phyloP scores from a whole-genome alignment of 2,329 filamentous ascomycete species.

The Teratosphaeria zuluensis region DNA sequence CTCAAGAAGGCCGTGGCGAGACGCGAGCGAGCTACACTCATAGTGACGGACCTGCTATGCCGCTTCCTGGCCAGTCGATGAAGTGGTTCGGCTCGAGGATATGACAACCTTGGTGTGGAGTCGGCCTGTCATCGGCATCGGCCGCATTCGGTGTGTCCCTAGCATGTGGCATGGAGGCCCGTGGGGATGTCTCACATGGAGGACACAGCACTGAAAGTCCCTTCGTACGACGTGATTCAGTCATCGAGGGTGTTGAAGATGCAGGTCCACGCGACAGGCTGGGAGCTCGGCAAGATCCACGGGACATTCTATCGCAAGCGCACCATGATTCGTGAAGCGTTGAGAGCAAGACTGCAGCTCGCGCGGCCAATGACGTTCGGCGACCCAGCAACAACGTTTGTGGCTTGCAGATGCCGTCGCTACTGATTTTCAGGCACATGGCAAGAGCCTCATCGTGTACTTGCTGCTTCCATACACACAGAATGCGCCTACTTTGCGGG shows the following conservation, averaged over 20 bases:
- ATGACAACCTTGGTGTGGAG: too few species aligned
- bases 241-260: slow-evolving; percentile 10
- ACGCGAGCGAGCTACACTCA: too few species aligned
- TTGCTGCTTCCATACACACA: neutral
- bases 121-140: too few species aligned
- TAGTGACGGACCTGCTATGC: too few species aligned
- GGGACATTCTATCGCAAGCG: neutral
- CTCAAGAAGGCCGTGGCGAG: too few species aligned
- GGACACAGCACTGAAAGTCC: too few species aligned
- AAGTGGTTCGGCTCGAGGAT: too few species aligned
- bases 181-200: too few species aligned
- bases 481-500: neutral
- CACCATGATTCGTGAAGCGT: neutral
- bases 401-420: neutral
- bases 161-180: too few species aligned
- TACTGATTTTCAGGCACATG: neutral
- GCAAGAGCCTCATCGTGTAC: neutral
- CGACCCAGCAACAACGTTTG: neutral
- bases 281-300: neutral
- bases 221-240: too few species aligned
- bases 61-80: too few species aligned
- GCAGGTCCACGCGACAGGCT: neutral
- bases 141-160: too few species aligned
- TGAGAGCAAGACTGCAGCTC: neutral
- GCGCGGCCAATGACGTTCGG: neutral